Base-by-base conservation (phyloP, 257 asterid species). In the Petunia axillaris region DNA sequence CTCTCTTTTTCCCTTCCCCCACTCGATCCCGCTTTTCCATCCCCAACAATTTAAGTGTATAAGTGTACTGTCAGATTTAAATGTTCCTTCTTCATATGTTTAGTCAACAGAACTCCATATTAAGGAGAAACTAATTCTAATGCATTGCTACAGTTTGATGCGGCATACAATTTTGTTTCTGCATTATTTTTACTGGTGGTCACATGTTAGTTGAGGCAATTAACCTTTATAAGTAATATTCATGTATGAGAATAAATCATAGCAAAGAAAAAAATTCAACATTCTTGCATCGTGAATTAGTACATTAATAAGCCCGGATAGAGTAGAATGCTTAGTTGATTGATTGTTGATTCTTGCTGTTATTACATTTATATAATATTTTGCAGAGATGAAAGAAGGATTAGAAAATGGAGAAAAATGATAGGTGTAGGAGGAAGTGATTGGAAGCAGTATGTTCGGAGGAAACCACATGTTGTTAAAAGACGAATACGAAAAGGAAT, bases 391-490 rank as follows among this genome's bases (percentile, higher is more conserved):
- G 97, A 96, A 85, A 92, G 95, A 87, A 92, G 91, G 85, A 90
- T 92, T 81, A 89, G 97, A 80, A 96, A 96, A 87, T 96, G 99
- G 99, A 94, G 99, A 81, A 96, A 90, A 87, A 96, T 94, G 99
- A 92, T 96, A 81, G 99, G 99, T 63, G 98, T 92, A 86, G 98
- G 99, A 37, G 98, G 99, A 77, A 94, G 96, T 85, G 99, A 96
- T 82, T 96, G 98, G 99, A 94, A 91, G 92, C 97, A 96, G 85
- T 96, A 94, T 85, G 89, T 92, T 81, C 84, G 98, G 85, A 93
- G 97, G 88, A 96, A 92, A 83, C 98, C 95, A 78, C 97, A 96
- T 80, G 97, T 93, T 81, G 98, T 96, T 73, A 94, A 89, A 89
- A 89, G 99, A 86, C 88, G 99, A 88, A 92, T 96, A 83, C 90